These are phyloP conservation scores for Skeletonema potamos DNA, from an alignment of 108 stramenopile species.

Conservation along the genomic window DNA sequence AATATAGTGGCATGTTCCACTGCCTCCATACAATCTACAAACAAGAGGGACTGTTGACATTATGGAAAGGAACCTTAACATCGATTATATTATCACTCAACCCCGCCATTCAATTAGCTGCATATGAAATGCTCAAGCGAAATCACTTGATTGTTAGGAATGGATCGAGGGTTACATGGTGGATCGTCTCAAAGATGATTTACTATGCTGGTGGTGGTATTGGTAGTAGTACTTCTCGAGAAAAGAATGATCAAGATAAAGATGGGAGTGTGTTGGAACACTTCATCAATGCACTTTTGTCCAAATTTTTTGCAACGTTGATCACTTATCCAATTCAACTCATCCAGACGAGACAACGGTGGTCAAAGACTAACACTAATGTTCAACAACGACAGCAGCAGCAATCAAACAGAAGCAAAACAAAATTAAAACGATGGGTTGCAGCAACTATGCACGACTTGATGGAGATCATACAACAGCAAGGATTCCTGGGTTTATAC, in stretches of 20 bases:
- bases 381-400: no score
- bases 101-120: slow-evolving; percentile 65
- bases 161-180: neutral
- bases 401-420: no score
- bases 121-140: slow-evolving; percentile 61
- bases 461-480: slow-evolving; percentile 14
- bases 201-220: neutral
- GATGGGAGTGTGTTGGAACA: slow-evolving; percentile 28
- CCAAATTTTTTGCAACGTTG: slow-evolving; percentile 59
- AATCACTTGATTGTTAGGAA: slow-evolving; percentile 10
- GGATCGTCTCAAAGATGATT: neutral
- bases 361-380: neutral
- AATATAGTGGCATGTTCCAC: slow-evolving; percentile 30
- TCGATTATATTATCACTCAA: slow-evolving; percentile 64
- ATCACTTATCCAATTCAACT: slow-evolving; percentile 67
- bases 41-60: slow-evolving; percentile 48
- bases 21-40: slow-evolving; percentile 25
- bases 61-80: slow-evolving; percentile 57
- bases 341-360: slow-evolving; percentile 50
- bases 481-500: slow-evolving; percentile 53
- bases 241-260: neutral
- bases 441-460: slow-evolving; percentile 9
- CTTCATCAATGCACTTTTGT: slow-evolving; percentile 54
- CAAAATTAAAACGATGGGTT: neutral
- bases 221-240: neutral